Evolutionary conservation across 1,284 basidiomycete species (phyloP), one percentile per base, ranked within the genome.

Genomic region (Albatrellus sp.): DNA sequence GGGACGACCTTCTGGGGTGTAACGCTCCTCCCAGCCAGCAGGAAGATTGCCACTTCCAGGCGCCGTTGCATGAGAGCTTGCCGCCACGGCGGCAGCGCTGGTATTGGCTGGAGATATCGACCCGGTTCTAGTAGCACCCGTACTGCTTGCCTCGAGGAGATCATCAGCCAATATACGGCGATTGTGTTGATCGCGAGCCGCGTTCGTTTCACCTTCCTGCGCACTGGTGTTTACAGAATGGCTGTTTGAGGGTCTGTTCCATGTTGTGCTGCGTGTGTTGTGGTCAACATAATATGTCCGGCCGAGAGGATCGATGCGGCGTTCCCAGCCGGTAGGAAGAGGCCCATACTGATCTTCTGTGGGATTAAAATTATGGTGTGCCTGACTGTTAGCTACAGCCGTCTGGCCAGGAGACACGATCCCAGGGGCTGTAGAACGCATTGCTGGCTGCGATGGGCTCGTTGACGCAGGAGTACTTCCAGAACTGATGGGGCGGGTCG

Each of bases 1-100:
- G 1, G 94, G 90, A 40, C 96, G 75, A 5, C 94, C 94, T 64
- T 98, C 92, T n/a, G 93, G 86, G 1, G 93, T 98, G 57, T 90
- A 86, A 34, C 94, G 82, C 64, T 98, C 94, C 64, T 98, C 96
- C 96, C 96, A 98, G 13, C 94, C 96, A 14, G 90, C 78, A 0
- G 94, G 96, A 5, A 98, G 72, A 13, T 87, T 88, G 11, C 94
- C 87, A 48, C 67, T 76, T 60, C 57, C 70, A 35, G 58, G 63
- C 51, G 54, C 63, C 40, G 61, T 61, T 44, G 62, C 48, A 52
- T 58, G 57, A 40, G 59, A 56, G 19, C 63, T 59, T 1, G 60
- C 57, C 17, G 61, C 55, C 7, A 67, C 50, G 1, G 66, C 55
- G n/a, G 59, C 56, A 14, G 61, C 53, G 28, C 62, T 53, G 2